Evolutionary conservation across 148 eudicot species (phyloP).

Genomic region (Rhododendron griersonianum): DNA sequence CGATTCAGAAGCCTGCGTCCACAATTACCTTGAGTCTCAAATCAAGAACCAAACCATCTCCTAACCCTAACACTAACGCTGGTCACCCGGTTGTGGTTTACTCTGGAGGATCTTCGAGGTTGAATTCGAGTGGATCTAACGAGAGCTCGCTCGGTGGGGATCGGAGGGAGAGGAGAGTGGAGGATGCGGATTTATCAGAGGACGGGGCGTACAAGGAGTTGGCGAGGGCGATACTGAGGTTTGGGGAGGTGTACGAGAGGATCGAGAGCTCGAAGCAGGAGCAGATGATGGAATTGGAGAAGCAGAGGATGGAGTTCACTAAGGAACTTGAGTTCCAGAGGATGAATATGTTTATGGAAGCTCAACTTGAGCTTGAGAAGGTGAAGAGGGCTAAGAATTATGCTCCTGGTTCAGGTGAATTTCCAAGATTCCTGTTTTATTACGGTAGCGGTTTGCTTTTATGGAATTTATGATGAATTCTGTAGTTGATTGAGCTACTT

Average conservation of each 20-base stretch:
- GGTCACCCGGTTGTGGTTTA: neutral
- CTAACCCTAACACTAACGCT: neutral
- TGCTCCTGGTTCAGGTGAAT: slow-evolving; percentile 9
- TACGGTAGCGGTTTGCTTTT: neutral
- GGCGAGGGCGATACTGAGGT: slow-evolving; percentile 47
- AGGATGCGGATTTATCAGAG: neutral
- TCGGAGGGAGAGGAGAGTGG: slow-evolving; percentile 19
- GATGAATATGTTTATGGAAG: slow-evolving; percentile 53
- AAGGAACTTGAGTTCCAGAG: slow-evolving; percentile 61
- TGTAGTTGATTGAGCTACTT: neutral
- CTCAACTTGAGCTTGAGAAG: slow-evolving; percentile 38
- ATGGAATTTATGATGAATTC: neutral
- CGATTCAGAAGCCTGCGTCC: slow-evolving; percentile 20
- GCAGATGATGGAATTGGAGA: slow-evolving; percentile 49
- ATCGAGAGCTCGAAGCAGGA: slow-evolving; percentile 52
- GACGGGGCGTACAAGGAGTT: slow-evolving; percentile 19
- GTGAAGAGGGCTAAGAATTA: slow-evolving; percentile 35
- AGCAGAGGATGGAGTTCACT: slow-evolving; percentile 59
- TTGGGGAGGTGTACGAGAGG: slow-evolving; percentile 56
- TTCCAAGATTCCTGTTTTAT: neutral
- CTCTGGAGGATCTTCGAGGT: slow-evolving; percentile 16
- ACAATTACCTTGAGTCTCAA: slow-evolving; percentile 57
- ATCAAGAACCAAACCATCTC: slow-evolving; percentile 22
- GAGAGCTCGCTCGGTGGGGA: slow-evolving; percentile 34
- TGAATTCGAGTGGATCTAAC: slow-evolving; percentile 17